Evolutionary conservation across 2,329 filamentous ascomycete genomes (phyloP), one percentile per base, ranked within the genome.

Genomic region (Grosmannia serpens): DNA sequence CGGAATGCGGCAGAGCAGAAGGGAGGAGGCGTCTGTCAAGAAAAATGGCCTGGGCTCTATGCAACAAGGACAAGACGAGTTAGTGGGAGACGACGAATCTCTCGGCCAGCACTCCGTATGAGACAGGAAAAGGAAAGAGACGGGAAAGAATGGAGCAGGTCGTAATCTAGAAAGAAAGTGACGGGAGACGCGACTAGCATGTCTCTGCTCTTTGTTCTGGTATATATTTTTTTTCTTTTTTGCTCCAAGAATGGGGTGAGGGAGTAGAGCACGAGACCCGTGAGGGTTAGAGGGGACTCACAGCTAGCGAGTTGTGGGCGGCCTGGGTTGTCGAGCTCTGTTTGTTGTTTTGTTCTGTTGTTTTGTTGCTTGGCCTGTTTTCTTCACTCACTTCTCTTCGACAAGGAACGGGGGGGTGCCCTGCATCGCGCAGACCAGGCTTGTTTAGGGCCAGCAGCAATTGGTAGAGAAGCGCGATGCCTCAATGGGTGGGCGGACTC

Each of bases 401-500:
- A 55, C 57, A 58, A 44, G 27, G 52, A 49, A 53, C 24, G 6
- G 20, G 44, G 57, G 52, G 41, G 53, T 17, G 31, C 20, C 35
- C 26, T 46, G 20, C 44, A 54, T 20, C 17, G 50, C 35, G 55
- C 55, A 31, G 58, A n/a, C 5, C 46, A 26, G 53, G 53, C 60
- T 57, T 58, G 53, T 60, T 54, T 60, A 55, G 50, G 49, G 53
- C 56, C 56, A 61, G 56, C 56, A 61, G 56, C 58, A 62, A 58
- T 50, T 55, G 60, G 58, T 38, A 56, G 59, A 53, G 17, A 55
- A 58, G 56, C 58, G 60, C 60, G 56, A 59, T 55, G 44, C 57
- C 51, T 60, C 51, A 52, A 49, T 60, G 38, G 58, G 60, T 41
- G 53, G 53, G 41, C 56, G 53, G 52, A 44, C 51, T 58, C 38